Conservation (phyloP, 139 green algal species). For the Mesotaenium endlicherianum region DNA sequence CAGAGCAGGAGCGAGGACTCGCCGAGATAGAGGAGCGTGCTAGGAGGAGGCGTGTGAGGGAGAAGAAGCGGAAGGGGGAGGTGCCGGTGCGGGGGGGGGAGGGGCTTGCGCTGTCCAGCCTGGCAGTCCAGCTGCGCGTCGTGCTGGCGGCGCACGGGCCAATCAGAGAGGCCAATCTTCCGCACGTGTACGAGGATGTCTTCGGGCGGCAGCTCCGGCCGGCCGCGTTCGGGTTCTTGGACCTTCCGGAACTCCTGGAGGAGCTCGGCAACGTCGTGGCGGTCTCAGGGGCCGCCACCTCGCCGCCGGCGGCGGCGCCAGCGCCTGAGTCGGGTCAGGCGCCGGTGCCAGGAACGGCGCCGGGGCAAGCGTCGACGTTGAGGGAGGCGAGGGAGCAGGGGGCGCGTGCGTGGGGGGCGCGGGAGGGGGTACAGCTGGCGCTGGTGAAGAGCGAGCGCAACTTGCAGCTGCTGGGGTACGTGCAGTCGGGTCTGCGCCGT, state of each 20-base stretch:
- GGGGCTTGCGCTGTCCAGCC: background rate
- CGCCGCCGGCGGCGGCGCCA: background rate
- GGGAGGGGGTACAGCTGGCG: no score
- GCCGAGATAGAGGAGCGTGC: no score
- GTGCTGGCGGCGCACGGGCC: slow-evolving; percentile 3
- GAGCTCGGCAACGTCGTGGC: background rate
- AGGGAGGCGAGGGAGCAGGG: background rate
- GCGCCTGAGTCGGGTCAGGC: background rate
- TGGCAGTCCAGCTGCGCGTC: slow-evolving; percentile 6
- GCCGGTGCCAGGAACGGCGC: background rate
- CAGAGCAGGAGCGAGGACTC: background rate
- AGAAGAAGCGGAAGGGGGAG: background rate
- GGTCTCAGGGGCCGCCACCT: no score
- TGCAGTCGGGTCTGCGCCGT: slow-evolving; percentile 11
- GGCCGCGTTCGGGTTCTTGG: no score
- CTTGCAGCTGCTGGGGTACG: slow-evolving; percentile 4
- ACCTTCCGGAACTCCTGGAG: background rate
- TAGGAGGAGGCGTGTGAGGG: no score
- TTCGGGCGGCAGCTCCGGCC: no score
- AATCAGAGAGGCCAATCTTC: background rate
- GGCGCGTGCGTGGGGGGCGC: no score
- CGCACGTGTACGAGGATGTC: background rate
- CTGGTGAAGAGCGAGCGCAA: background rate
- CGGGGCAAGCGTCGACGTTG: background rate
- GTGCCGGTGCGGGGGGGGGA: background rate